Evolutionary conservation across 2,329 filamentous ascomycete species (phyloP), one percentile per base, ranked within the genome.

Genomic region (Daldinia sp.): DNA sequence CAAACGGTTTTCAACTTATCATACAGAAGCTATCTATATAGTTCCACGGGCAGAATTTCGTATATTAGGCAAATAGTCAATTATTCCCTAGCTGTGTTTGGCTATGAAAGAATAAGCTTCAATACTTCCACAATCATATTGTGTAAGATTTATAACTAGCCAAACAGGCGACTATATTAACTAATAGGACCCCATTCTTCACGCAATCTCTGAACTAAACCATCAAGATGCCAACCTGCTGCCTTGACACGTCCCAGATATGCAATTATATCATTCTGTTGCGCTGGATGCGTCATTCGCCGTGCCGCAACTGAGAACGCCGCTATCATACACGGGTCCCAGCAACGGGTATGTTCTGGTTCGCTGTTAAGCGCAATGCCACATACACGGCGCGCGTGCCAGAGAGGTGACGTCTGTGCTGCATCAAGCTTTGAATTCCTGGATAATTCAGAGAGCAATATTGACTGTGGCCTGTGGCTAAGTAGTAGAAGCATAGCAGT

Each of bases 341-440:
- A 73, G 30, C 69, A 73, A 10, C 28, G 41, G 2, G 60, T 62
- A 55, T 65, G 37, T 41, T 67, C 66, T 23, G 65, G 63, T 6
- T 74, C 72, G 28, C 69, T 73, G 28, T 70, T 60, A 10, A 72
- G 23, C 13, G 72, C 72, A 54, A 72, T 73, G 12, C 71, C 71
- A 35, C 71, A 74, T 28, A 74, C 58, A 28, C 71, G 72, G 18
- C 59, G 50, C 13, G 66, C 63, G 51, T 74, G 73, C 65, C 68
- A 73, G 12, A 64, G 13, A 9, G 66, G 53, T 5, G 53, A 67
- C 53, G 60, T 56, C 15, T 72, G 61, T 18, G 18, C 15, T 3
- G 4, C 33, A 12, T 59, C 56, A n/a, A 59, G 26, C 6, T 60
- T 56, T 7, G 30, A 10, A 2, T 20, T 23, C 6, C 10, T 42